Percentiles rank a stretch among this genome's conserved stretches.
phyloP scores from a whole-genome alignment of 306 rosid species.

The Inga oerstediana region DNA sequence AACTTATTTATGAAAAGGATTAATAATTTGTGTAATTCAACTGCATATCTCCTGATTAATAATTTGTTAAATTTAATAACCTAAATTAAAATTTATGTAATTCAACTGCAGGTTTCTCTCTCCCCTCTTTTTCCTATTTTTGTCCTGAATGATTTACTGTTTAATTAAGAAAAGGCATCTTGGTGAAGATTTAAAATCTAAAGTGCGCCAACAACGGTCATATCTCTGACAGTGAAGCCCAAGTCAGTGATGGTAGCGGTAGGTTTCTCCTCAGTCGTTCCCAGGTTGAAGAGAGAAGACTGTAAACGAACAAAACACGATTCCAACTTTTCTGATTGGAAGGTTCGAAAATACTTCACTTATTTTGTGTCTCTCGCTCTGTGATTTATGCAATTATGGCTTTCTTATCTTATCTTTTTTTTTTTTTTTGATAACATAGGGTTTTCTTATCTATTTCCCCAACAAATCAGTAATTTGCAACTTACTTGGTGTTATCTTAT shows the following conservation, averaged over 20 bases:
- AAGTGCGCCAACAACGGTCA: constrained; percentile 24
- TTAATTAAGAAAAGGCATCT: background rate
- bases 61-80: no score
- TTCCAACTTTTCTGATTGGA: constrained; percentile 64
- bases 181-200: background rate
- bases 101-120: no score
- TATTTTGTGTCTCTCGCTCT: background rate
- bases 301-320: constrained; percentile 71
- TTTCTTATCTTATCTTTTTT: background rate
- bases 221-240: background rate
- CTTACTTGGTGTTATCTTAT: background rate
- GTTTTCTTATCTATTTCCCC: background rate
- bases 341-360: constrained; percentile 46
- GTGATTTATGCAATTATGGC: background rate
- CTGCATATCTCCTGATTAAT: no score
- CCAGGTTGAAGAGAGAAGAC: constrained; percentile 68
- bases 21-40: no score
- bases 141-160: no score
- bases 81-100: no score
- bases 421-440: no score
- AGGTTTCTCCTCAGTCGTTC: background rate
- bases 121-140: no score
- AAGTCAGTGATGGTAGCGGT: constrained; percentile 14
- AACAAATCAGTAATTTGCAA: background rate
- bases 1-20: no score